Conservation (phyloP, 1,284 basidiomycete genomes). For the Microbotryum lychnidis-dioicae region DNA sequence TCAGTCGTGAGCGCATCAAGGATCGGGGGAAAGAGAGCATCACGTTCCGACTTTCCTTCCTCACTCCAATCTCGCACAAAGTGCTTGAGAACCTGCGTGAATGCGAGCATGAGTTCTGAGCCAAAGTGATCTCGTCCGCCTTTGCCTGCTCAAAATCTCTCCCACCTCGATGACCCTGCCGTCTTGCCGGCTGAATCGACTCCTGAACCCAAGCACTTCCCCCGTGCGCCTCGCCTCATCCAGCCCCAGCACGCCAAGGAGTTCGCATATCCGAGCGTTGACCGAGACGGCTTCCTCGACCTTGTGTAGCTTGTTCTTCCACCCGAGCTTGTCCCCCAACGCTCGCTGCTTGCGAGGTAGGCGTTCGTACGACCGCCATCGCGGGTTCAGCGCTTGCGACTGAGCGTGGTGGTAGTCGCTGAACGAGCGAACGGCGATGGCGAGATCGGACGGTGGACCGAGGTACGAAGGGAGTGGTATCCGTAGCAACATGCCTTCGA, state of each 20-base stretch:
- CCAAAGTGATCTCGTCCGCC: slow-evolving; percentile 1
- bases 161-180: slow-evolving; percentile 24
- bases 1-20: slow-evolving; percentile 45
- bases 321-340: slow-evolving; percentile 50
- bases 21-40: slow-evolving; percentile 51
- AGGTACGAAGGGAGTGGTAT: slow-evolving; percentile 6
- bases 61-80: slow-evolving; percentile 59
- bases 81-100: slow-evolving; percentile 47
- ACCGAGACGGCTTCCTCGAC: slow-evolving; percentile 45
- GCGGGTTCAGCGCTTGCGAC: slow-evolving; percentile 5
- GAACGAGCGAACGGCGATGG: slow-evolving; percentile 17
- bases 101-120: neutral
- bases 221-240: slow-evolving; percentile 26
- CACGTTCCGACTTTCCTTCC: slow-evolving; percentile 50
- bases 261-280: slow-evolving; percentile 48
- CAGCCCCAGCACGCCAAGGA: slow-evolving; percentile 46
- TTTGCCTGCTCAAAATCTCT: neutral
- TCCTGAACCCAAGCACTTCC: slow-evolving; percentile 32
- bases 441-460: slow-evolving; percentile 12
- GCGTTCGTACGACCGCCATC: slow-evolving; percentile 9
- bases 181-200: slow-evolving; percentile 47
- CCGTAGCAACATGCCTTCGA: neutral
- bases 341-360: slow-evolving; percentile 4
- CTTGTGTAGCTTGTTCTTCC: slow-evolving; percentile 48
- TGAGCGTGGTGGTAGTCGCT: slow-evolving; percentile 11